These are phyloP conservation scores for Phoma sp. DNA, from an alignment of 2,329 filamentous ascomycete genomes.

Conservation along the genomic window DNA sequence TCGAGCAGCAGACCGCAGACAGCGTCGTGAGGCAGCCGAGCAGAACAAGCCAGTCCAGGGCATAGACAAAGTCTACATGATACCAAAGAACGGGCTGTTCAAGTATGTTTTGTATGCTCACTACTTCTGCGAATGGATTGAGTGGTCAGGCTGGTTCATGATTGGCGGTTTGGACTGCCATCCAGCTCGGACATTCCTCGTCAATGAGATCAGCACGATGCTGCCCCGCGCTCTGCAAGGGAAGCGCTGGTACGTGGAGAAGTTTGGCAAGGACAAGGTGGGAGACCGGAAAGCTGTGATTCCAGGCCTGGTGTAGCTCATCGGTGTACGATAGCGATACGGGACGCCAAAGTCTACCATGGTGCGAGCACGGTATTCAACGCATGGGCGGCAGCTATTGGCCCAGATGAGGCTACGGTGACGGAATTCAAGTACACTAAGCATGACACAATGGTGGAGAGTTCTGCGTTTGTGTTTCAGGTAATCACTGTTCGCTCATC, in stretches of 20 bases:
- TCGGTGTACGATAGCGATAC: constrained; percentile 5
- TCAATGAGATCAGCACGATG: constrained; percentile 93
- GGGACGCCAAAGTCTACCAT: constrained; percentile 9
- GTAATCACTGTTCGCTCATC: neutral
- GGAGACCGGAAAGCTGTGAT: constrained; percentile 75
- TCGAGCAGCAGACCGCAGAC: constrained; percentile 67
- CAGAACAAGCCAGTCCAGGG: constrained; percentile 54
- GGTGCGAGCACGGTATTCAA: neutral
- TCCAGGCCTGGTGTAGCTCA: constrained; percentile 59
- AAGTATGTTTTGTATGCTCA: constrained; percentile 85
- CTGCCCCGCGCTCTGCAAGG: constrained; percentile 82
- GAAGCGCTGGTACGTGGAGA: constrained; percentile 82
- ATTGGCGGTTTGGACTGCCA: constrained; percentile 68
- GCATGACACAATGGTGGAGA: neutral
- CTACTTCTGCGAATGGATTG: constrained; percentile 95
- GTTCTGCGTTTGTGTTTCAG: constrained; percentile 2
- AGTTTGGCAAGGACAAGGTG: constrained; percentile 85
- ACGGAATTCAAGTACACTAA: neutral
- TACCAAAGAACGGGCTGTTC: constrained; percentile 85
- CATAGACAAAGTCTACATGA: constrained; percentile 82
- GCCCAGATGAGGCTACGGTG: neutral
- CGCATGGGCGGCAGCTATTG: constrained; percentile 1
- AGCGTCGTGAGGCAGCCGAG: constrained; percentile 57
- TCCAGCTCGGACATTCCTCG: constrained; percentile 79
- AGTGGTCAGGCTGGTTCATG: constrained; percentile 91